phyloP scores from a whole-genome alignment of 2,329 filamentous ascomycete species.

The Trichoderma arundinaceum region DNA sequence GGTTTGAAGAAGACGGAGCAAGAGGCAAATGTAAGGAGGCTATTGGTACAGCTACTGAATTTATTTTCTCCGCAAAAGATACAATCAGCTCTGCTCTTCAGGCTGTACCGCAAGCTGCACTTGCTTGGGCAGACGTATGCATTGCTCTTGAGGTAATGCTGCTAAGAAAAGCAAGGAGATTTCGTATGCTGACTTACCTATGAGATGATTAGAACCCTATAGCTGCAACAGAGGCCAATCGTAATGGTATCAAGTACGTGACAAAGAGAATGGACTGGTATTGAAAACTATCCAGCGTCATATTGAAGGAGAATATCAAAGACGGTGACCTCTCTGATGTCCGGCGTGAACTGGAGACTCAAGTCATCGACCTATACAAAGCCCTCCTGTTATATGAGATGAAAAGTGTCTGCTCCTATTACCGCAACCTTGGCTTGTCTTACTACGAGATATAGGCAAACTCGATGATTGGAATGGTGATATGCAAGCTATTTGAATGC shows the following conservation, averaged over 20 bases:
- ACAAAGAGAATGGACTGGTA: slow-evolving; percentile 49
- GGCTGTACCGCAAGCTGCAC: slow-evolving; percentile 42
- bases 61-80: background rate
- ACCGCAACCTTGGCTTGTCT: slow-evolving; percentile 40
- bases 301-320: slow-evolving; percentile 37
- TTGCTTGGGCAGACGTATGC: slow-evolving; percentile 47
- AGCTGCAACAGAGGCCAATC: slow-evolving; percentile 40
- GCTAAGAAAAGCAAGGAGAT: background rate
- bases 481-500: slow-evolving; percentile 39
- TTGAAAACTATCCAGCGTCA: slow-evolving; percentile 40
- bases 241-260: slow-evolving; percentile 45
- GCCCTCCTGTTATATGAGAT: slow-evolving; percentile 49
- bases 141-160: slow-evolving; percentile 42
- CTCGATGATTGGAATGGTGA: slow-evolving; percentile 45
- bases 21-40: slow-evolving; percentile 37
- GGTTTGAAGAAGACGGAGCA: slow-evolving; percentile 41
- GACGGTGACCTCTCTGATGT: slow-evolving; percentile 29
- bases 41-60: slow-evolving; percentile 37
- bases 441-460: slow-evolving; percentile 41
- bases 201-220: slow-evolving; percentile 44
- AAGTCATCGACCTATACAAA: slow-evolving; percentile 47
- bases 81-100: slow-evolving; percentile 34
- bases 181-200: slow-evolving; percentile 4
- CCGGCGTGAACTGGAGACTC: slow-evolving; percentile 36
- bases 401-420: slow-evolving; percentile 48